Evolutionary conservation across 805 yeast species (phyloP), one percentile per base, ranked within the genome.

Genomic region (Kazachstania bromeliacearum): DNA sequence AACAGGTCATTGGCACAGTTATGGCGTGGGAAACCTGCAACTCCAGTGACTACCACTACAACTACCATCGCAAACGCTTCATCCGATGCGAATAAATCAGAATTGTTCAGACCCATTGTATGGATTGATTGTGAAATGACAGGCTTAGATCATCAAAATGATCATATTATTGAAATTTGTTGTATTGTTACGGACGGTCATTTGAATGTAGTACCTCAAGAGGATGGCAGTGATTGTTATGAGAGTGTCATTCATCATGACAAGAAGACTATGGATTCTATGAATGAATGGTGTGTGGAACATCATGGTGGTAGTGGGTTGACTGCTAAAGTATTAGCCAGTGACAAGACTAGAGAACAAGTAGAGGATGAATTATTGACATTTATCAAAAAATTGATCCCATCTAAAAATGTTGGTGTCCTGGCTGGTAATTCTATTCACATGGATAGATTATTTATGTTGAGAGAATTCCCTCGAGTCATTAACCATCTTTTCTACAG

Each of bases 61-160:
- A 22, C 12, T 8, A 22, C 10, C 25, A 22, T 8, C 25, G 12
- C 25, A 22, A 22, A 22, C 8, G 8, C 12, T 22, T 8, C 12
- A 8, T 22, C 25, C 25, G 12, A 22, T 22, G 10, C 25, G 12
- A 22, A 14, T 12, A 27, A 12, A 27, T 7, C 7, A 22, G 12
- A 9, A 10, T 18, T 17, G 25, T 37, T 35, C 19, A 43, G 60
- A 32, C 71, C 72, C 5, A 66, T 89, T 14, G 94, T 92, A 4
- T 92, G 98, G 98, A 70, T 92, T 13, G 98, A 92, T 62, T 92
- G 97, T 60, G 98, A 92, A 57, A 92, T 92, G 98, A 92, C 99
- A 0, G 99, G 99, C 0, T 63, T 92, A 27, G 81, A 89, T 48
- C 76, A 78, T n/a, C 58, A 62, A 33, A 67, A 69, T n/a, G 97